Conservation (phyloP, 805 yeast genomes). For the Yarrowia sp. region DNA sequence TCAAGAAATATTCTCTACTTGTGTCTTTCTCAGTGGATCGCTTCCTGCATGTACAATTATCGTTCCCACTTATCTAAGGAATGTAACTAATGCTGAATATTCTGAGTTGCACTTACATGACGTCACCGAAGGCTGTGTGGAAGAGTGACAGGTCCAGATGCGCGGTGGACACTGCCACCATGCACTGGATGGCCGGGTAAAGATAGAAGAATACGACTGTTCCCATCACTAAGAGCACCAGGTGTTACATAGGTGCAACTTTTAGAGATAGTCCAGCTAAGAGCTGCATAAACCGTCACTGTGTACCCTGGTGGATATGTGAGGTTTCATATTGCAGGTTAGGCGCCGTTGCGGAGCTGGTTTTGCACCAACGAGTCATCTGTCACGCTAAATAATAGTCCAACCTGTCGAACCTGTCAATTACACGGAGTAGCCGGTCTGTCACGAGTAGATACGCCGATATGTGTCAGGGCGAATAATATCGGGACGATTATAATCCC, state of each 20-base stretch:
- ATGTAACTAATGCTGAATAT: neutral
- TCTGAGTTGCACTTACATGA: neutral
- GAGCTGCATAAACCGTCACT: no score
- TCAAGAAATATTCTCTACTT: no score
- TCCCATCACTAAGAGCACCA: neutral
- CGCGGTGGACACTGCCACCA: neutral
- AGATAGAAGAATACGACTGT: neutral
- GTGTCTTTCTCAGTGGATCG: no score
- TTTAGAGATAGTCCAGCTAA: no score
- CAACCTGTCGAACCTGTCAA: neutral
- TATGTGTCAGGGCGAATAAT: slow-evolving; percentile 1
- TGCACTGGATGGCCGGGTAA: neutral
- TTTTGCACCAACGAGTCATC: no score
- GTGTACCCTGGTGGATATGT: no score
- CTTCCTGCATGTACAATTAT: no score
- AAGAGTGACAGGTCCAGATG: neutral
- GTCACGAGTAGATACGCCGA: neutral
- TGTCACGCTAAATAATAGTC: no score
- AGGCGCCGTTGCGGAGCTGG: no score
- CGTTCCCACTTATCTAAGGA: neutral
- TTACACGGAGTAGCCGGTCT: no score
- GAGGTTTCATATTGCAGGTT: no score
- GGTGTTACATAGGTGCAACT: no score
- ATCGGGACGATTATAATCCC: neutral
- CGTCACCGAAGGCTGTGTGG: neutral